Evolutionary conservation across 352 stramenopile genomes (phyloP).

Genomic region (Phytophthora sojae): DNA sequence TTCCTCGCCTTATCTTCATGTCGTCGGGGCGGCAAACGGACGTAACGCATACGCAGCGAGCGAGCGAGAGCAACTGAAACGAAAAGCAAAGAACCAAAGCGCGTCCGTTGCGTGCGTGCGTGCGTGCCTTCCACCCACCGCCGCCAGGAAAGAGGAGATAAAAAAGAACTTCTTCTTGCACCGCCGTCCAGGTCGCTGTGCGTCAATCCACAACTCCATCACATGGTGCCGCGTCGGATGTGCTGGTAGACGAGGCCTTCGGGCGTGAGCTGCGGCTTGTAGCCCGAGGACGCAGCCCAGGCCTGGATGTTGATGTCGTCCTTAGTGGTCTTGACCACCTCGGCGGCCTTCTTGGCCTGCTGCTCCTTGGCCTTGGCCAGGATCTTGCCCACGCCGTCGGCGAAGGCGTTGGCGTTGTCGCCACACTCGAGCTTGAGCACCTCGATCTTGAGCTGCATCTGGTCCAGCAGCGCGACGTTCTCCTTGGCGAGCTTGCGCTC

Average conservation of each 20-base stretch:
- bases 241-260: constrained; percentile 74
- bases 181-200: not conserved
- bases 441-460: constrained; percentile 74
- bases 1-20: constrained; percentile 7
- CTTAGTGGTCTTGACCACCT: constrained; percentile 58
- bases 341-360: constrained; percentile 57
- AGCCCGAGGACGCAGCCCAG: constrained; percentile 36
- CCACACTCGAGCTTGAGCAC: constrained; percentile 58
- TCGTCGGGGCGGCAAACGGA: constrained; percentile 10
- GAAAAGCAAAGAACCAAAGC: constrained; percentile 28
- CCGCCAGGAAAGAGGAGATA: constrained; percentile 12
- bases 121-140: not conserved
- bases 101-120: not conserved
- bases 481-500: constrained; percentile 82
- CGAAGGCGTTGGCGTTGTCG: constrained; percentile 69
- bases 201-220: constrained; percentile 17
- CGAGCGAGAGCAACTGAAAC: constrained; percentile 15
- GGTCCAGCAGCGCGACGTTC: constrained; percentile 71
- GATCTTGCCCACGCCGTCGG: constrained; percentile 59
- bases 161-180: constrained; percentile 4
- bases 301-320: constrained; percentile 73
- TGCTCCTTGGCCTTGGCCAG: constrained; percentile 63
- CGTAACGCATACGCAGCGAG: constrained; percentile 20
- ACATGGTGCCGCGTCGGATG: constrained; percentile 82
- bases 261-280: constrained; percentile 49